Evolutionary conservation across 1,284 basidiomycete genomes (phyloP).

Genomic region (Ceraceosorus bombacis): DNA sequence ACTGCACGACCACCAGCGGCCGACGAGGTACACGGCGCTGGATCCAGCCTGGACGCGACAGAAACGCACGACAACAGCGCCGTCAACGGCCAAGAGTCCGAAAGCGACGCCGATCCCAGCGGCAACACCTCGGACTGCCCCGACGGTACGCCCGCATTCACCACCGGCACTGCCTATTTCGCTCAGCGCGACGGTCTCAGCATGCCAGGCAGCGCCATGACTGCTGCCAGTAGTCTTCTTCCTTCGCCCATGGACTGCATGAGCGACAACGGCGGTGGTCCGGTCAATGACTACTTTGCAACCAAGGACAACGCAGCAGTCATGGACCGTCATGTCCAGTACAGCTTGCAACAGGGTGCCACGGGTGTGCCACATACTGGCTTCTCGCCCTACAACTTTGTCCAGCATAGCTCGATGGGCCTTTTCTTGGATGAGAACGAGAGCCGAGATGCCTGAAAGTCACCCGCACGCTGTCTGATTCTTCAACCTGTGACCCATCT

Average conservation of each 20-base stretch:
- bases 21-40: neutral
- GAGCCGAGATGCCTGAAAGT: too few relatives aligned
- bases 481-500: too few relatives aligned
- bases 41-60: neutral
- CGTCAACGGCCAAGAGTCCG: neutral
- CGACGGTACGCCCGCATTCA: too few relatives aligned
- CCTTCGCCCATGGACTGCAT: neutral
- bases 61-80: neutral
- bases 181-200: neutral
- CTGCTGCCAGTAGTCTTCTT: neutral
- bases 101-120: neutral
- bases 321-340: too few relatives aligned
- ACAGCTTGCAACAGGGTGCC: too few relatives aligned
- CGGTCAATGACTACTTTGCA: neutral
- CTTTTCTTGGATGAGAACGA: too few relatives aligned
- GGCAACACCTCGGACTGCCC: too few relatives aligned
- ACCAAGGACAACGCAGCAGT: neutral
- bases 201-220: neutral
- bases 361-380: too few relatives aligned
- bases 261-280: neutral
- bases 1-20: neutral
- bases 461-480: too few relatives aligned
- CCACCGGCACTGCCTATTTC: neutral
- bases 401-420: too few relatives aligned
- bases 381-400: too few relatives aligned